These are phyloP conservation scores for Candida sanyaensis DNA, from an alignment of 1,139 yeast genomes.

Conservation along the genomic window DNA sequence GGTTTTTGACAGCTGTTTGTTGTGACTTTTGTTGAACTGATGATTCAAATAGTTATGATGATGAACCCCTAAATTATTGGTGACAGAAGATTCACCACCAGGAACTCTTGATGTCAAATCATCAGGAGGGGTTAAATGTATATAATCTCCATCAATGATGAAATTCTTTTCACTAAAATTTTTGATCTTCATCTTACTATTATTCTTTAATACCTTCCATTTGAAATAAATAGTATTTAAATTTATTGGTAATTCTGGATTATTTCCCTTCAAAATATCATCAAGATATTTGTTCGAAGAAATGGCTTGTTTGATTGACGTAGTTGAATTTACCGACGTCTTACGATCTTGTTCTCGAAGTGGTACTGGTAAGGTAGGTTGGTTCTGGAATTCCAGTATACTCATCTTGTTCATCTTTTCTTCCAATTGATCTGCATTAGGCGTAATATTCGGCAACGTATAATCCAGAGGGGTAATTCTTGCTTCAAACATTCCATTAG, in stretches of 20 bases:
- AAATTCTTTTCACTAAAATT: slow-evolving; percentile 69
- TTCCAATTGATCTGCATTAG: slow-evolving; percentile 25
- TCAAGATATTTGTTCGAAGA: slow-evolving; percentile 33
- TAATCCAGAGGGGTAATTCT: slow-evolving; percentile 33
- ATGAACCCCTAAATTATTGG: slow-evolving; percentile 12
- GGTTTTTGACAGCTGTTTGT: slow-evolving; percentile 61
- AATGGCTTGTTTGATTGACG: slow-evolving; percentile 9
- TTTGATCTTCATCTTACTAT: slow-evolving; percentile 77
- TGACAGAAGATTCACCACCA: slow-evolving; percentile 26
- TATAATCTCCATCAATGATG: slow-evolving; percentile 91
- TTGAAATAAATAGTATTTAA: slow-evolving; percentile 46
- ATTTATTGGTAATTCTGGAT: slow-evolving; percentile 35
- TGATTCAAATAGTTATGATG: slow-evolving; percentile 45
- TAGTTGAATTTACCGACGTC: slow-evolving; percentile 7
- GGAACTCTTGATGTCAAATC: slow-evolving; percentile 50
- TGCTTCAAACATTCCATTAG: slow-evolving; percentile 10
- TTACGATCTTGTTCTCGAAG: slow-evolving; percentile 3
- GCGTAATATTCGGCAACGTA: slow-evolving; percentile 28
- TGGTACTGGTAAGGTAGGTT: not conserved
- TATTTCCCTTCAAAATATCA: slow-evolving; percentile 36
- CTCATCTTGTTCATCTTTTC: slow-evolving; percentile 19
- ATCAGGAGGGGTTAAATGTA: slow-evolving; percentile 84
- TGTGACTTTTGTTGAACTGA: slow-evolving; percentile 40
- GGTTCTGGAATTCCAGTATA: slow-evolving; percentile 5
- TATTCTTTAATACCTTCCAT: slow-evolving; percentile 86